A percentile compares a stretch with the other conserved stretches of the same genome.
These are phyloP conservation scores for Alternaria metachromatica DNA, from an alignment of 2,329 filamentous ascomycete genomes.

Conservation along the genomic window DNA sequence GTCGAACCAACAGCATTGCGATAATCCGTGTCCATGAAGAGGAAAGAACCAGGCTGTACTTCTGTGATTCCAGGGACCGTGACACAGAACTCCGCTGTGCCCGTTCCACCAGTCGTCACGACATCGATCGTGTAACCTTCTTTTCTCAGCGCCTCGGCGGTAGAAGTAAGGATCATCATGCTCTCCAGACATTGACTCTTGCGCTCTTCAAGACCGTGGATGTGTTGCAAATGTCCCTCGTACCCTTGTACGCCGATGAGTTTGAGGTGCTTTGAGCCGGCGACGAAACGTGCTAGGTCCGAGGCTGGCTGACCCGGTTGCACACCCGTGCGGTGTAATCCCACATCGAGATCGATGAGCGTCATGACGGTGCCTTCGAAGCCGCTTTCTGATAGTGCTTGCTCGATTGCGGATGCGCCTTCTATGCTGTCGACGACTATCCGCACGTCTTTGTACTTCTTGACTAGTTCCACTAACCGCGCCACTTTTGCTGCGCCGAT, in stretches of 20 bases:
- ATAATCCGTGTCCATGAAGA: constrained; percentile 66
- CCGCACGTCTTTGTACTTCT: constrained; percentile 47
- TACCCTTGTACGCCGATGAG: constrained; percentile 61
- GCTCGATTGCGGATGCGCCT: constrained; percentile 56
- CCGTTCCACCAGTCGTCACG: constrained; percentile 61
- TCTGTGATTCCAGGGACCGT: constrained; percentile 60
- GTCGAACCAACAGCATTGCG: constrained; percentile 57
- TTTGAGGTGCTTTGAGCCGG: constrained; percentile 46
- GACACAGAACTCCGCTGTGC: constrained; percentile 62
- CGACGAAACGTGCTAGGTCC: constrained; percentile 51
- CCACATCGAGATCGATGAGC: constrained; percentile 60
- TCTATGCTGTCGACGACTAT: constrained; percentile 59
- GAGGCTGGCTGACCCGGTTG: constrained; percentile 51
- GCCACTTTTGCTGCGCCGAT: constrained; percentile 56
- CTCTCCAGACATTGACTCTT: constrained; percentile 54
- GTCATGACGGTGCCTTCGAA: constrained; percentile 50
- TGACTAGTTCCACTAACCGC: constrained; percentile 55
- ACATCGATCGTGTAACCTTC: constrained; percentile 56
- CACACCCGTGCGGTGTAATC: constrained; percentile 59
- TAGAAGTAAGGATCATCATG: constrained; percentile 55
- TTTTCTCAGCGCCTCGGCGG: constrained; percentile 51
- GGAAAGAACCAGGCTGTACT: constrained; percentile 62
- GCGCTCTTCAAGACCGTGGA: constrained; percentile 54
- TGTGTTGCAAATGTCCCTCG: constrained; percentile 61
- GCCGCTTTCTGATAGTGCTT: constrained; percentile 48